Base-by-base conservation (phyloP, 2,329 filamentous ascomycete genomes). In the Chrysoporthe deuterocubensis region DNA sequence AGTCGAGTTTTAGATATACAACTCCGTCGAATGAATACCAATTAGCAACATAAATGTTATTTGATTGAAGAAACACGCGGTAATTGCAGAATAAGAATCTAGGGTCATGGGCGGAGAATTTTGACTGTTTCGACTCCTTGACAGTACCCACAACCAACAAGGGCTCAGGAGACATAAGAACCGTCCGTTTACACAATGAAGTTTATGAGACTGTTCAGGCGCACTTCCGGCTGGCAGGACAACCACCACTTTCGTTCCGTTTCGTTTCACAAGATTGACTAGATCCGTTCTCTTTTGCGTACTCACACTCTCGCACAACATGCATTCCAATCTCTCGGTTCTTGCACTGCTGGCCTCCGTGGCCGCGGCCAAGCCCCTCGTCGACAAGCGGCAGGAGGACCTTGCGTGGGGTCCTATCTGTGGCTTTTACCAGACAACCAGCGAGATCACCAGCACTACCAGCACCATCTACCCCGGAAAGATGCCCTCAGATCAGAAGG, bases 391-490 rank as follows among this genome's bases (percentile, higher is more conserved):
- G 37, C 70, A 72, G 43, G 61, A 60, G 32, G 66, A 66, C 21
- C 62, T 68, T 37, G 64, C 63, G 8, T 75, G 73, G 74, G 73
- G 74, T 2, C 71, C 71, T 5, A 63, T 71, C 7, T 70, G 73
- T 52, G 70, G 71, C 50, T 62, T 75, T 4, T 71, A 73, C 3
- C 71, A 74, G 1, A 63, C 73, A 32, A 73, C 66, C 4, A 63
- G 69, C 21, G 67, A 71, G 32, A 72, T 74, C 26, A 68, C 73
- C 68, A 69, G 67, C 58, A 71, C 71, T 4, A 67, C 68, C 1
- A 74, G 72, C 37, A 75, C 73, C 21, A 73, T 74, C 18, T 74
- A 73, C 61, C 74, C 74, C 0, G 74, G 74, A 11, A 65, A 71
- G 32, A 74, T 72, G 69, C 73, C 73, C 11, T 56, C 70, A 11